Conservation (phyloP, 139 green algal genomes). For the Edaphochlamys debaryana region DNA sequence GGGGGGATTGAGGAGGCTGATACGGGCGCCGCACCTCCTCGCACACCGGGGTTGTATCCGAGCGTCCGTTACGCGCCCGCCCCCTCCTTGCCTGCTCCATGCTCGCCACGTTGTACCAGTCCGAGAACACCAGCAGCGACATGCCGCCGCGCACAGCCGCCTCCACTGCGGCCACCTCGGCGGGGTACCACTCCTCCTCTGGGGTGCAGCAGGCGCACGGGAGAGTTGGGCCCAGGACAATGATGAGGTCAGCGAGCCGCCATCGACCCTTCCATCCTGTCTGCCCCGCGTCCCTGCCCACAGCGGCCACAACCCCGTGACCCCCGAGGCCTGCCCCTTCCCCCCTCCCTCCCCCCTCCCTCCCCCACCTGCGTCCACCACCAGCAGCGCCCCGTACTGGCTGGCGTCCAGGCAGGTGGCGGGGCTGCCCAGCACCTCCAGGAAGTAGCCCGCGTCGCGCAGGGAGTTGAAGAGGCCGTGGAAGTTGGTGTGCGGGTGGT, state of each 20-base stretch:
- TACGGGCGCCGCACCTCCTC: background rate
- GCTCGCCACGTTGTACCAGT: slow-evolving; percentile 92
- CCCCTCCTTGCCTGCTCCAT: slow-evolving; percentile 4
- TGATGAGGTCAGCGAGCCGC: no score
- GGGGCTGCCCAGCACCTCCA: slow-evolving; percentile 88
- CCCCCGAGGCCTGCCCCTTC: background rate
- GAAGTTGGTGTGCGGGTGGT: slow-evolving; percentile 98
- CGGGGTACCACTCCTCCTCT: slow-evolving; percentile 92
- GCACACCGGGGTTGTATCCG: background rate
- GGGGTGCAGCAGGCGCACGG: background rate
- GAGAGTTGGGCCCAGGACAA: no score
- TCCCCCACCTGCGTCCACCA: slow-evolving; percentile 78
- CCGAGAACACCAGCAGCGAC: slow-evolving; percentile 90
- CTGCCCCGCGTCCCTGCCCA: no score
- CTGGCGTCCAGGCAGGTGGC: slow-evolving; percentile 94
- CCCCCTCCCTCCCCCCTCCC: background rate
- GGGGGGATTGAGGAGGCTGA: background rate
- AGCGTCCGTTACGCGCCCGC: background rate
- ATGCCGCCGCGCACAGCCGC: slow-evolving; percentile 81
- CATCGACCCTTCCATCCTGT: no score
- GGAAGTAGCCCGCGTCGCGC: slow-evolving; percentile 46
- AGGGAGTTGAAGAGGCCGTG: slow-evolving; percentile 89
- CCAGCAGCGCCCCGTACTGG: slow-evolving; percentile 88
- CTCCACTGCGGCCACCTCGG: slow-evolving; percentile 85
- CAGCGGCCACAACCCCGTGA: no score